phyloP scores from a whole-genome alignment of 78 protist genomes.

The Pigoraptor vietnamica region DNA sequence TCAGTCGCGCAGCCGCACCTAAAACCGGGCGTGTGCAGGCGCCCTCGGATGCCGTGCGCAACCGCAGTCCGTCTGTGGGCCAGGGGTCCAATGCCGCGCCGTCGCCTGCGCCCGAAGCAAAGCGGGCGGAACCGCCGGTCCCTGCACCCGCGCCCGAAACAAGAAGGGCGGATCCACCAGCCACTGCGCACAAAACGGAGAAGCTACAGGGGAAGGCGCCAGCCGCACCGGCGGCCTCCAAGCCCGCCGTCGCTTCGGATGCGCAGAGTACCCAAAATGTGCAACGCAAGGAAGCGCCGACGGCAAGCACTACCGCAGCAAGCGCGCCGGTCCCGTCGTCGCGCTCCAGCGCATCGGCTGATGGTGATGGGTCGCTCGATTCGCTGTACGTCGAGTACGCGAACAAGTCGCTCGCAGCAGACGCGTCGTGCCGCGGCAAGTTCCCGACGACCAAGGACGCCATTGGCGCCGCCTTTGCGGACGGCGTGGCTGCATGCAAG shows the following conservation, averaged over 20 bases:
- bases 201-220: too few relatives aligned
- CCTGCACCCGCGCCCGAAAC: too few relatives aligned
- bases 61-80: too few relatives aligned
- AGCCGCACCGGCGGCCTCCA: too few relatives aligned
- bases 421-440: background rate
- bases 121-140: too few relatives aligned
- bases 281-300: background rate
- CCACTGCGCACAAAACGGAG: too few relatives aligned
- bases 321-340: background rate
- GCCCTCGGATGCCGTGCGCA: too few relatives aligned
- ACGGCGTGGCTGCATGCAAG: constrained; percentile 62
- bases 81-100: too few relatives aligned
- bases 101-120: too few relatives aligned
- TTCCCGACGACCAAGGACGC: background rate
- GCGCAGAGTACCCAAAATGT: too few relatives aligned
- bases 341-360: background rate
- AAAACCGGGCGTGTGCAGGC: background rate
- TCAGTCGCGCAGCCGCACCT: background rate
- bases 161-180: too few relatives aligned
- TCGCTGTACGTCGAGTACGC: background rate
- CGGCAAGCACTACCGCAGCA: background rate
- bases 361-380: background rate
- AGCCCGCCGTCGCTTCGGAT: too few relatives aligned
- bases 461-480: background rate
- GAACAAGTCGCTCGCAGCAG: background rate